Evolutionary conservation across 176 grass and related monocot species (phyloP), one percentile per base, ranked within the genome.

Genomic region (Bolboschoenus planiculmis): DNA sequence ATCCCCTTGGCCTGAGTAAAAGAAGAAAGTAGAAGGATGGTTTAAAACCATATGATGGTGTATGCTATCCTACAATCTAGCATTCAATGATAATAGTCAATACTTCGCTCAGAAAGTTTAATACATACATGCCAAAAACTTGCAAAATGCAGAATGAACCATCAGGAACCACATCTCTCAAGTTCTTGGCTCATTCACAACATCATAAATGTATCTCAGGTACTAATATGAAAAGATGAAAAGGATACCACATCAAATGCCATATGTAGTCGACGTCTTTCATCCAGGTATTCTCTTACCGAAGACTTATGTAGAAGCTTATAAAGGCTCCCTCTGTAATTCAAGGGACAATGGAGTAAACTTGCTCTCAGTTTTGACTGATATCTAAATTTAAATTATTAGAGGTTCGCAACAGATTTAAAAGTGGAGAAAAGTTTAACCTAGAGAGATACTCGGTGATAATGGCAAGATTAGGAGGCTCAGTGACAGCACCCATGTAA

Each of bases 371-470:
- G n/a, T 80, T 42, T 58, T 43, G 13, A 14, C 33, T 39, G 50
- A 39, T 60, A 80, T 26, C 20, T 60, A 80, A 80, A 80, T 80
- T 58, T 39, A 23, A 60, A 58, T 5, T 33, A 51, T 50, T 13
- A 51, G 51, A 76, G 23, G 51, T 76, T 39, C 7, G 14, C 1
- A 50, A 47, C 24, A 76, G 33, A 50, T 27, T 42, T 76, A 15
- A 70, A 83, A 42, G 57, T 35, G 26, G 46, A 37, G 64, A 54
- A 66, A 5, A 40, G 51, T 53, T 68, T 55, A 88, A 98, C 95
- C 95, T 98, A n/a, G 95, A 94, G 35, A 98, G 88, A 80, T 93
- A 97, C 81, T 97, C 93, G 10, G 93, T 97, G 23, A 97, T 87
- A 67, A 97, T 97, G 58, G 93, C 92, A 13, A 97, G 83, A 34